These are phyloP conservation scores for Saturnispora halmiae DNA, from an alignment of 805 yeast genomes.

Conservation along the genomic window DNA sequence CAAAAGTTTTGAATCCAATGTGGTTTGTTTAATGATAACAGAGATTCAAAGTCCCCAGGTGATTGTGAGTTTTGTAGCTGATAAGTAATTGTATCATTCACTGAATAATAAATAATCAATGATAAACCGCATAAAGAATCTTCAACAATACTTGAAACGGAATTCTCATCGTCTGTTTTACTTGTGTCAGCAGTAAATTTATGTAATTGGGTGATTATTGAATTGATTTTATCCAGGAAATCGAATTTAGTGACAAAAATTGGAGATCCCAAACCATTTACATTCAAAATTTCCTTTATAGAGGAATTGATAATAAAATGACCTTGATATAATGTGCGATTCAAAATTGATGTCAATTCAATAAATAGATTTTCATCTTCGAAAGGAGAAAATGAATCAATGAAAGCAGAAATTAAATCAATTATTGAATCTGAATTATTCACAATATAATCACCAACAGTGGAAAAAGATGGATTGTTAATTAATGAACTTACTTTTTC, in stretches of 20 bases:
- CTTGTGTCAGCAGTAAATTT: neutral
- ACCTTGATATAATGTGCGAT: constrained; percentile 7
- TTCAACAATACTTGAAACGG: constrained; percentile 1
- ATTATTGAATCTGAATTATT: constrained; percentile 4
- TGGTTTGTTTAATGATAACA: constrained; percentile 19
- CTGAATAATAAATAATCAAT: constrained; percentile 20
- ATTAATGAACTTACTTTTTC: constrained; percentile 3
- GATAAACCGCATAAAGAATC: constrained; percentile 19
- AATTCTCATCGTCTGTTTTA: neutral
- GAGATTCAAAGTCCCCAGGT: constrained; percentile 2
- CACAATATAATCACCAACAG: constrained; percentile 1
- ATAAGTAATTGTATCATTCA: constrained; percentile 14
- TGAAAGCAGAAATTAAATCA: constrained; percentile 6
- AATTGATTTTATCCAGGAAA: constrained; percentile 17
- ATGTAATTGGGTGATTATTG: constrained; percentile 13
- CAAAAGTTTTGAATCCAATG: constrained; percentile 57
- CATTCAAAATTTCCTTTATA: constrained; percentile 6
- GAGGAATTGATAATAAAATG: constrained; percentile 10
- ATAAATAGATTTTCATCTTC: constrained; percentile 6
- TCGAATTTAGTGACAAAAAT: constrained; percentile 15
- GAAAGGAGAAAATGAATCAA: neutral
- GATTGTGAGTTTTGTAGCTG: neutral
- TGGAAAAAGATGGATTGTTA: neutral
- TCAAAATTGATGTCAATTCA: constrained; percentile 9
- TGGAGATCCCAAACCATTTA: constrained; percentile 5